Percentiles rank a stretch among this genome's conserved stretches.
These are phyloP conservation scores for Saksenaea vasiformis DNA, from an alignment of 371 early-diverging fungal genomes.

Conservation along the genomic window DNA sequence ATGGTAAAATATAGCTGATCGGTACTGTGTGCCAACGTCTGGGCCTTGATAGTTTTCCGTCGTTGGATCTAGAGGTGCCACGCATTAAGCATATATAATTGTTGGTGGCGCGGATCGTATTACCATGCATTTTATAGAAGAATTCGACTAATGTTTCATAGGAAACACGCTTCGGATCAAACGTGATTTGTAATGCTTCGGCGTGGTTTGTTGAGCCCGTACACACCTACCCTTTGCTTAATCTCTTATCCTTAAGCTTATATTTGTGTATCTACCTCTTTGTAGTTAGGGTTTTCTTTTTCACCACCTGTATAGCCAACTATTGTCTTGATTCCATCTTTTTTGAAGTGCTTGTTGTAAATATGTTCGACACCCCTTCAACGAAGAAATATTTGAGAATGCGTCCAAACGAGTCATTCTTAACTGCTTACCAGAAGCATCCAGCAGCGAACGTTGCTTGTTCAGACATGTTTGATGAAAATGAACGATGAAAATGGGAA, in stretches of 20 bases:
- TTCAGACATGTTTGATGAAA: no score
- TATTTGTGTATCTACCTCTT: conserved; percentile 46
- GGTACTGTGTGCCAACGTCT: conserved; percentile 72
- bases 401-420: not conserved
- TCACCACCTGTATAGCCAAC: conserved; percentile 89
- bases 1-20: conserved; percentile 85
- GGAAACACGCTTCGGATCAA: conserved; percentile 67
- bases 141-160: conserved; percentile 76
- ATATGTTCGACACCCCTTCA: conserved; percentile 87
- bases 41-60: conserved; percentile 37
- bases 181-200: conserved; percentile 80
- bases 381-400: not conserved
- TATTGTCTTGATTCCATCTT: conserved; percentile 59
- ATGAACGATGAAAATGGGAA: no score
- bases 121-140: conserved; percentile 86
- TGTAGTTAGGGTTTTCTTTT: conserved; percentile 57
- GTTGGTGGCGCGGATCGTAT: not conserved
- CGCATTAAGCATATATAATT: not conserved
- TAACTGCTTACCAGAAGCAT: conserved; percentile 34
- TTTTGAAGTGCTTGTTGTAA: conserved; percentile 61
- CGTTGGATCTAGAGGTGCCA: conserved; percentile 30
- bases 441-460: conserved; percentile 30
- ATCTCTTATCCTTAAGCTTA: not conserved
- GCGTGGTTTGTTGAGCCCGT: conserved; percentile 79
- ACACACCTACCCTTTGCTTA: conserved; percentile 52